phyloP scores from a whole-genome alignment of 257 asterid species.

The Solanum clarkiae region DNA sequence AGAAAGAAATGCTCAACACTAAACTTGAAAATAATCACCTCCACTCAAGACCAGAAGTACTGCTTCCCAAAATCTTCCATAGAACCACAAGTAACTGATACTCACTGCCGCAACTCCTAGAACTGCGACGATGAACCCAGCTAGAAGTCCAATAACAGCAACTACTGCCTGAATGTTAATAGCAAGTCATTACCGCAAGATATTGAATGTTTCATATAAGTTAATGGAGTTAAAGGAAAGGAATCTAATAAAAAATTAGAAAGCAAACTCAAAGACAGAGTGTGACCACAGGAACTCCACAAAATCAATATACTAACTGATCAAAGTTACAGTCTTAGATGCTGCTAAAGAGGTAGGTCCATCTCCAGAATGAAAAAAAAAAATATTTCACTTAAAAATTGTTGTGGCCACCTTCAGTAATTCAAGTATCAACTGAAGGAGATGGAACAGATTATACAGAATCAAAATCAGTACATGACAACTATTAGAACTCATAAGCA shows the following conservation, averaged over 20 bases:
- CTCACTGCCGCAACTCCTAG: constrained; percentile 38
- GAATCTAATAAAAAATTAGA: neutral
- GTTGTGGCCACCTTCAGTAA: neutral
- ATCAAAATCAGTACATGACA: neutral
- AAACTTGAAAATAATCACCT: constrained; percentile 38
- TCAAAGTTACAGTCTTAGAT: neutral
- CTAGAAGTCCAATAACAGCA: constrained; percentile 47
- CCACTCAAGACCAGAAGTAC: constrained; percentile 43
- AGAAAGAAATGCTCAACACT: neutral
- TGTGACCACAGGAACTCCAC: neutral
- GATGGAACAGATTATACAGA: neutral
- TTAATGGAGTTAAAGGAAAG: neutral
- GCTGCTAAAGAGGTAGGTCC: neutral
- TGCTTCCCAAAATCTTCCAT: constrained; percentile 91
- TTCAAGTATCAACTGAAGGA: neutral
- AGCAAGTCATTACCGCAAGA: neutral
- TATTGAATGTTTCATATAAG: neutral
- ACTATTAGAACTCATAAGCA: neutral
- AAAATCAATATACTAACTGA: neutral
- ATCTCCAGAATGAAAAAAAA: neutral
- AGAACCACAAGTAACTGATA: constrained; percentile 48
- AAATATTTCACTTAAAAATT: neutral
- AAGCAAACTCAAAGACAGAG: neutral
- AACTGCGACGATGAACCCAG: constrained; percentile 52
- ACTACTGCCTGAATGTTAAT: constrained; percentile 38